Evolutionary conservation across 805 yeast species (phyloP).

Genomic region (Candida khao-thaluensis): DNA sequence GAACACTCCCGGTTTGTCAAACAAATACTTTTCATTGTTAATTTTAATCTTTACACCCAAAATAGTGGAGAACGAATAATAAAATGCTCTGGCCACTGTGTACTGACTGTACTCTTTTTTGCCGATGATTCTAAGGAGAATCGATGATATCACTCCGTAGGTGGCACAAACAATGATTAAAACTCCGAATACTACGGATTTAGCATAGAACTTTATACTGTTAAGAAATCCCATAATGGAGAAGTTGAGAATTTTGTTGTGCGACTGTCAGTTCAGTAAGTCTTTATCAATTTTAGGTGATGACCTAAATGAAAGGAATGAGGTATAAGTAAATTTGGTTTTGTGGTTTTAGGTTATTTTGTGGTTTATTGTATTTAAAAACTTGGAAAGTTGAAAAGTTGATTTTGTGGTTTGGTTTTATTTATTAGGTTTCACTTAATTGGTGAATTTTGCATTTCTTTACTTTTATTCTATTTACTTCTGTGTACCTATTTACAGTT

Average conservation of each 20-base stretch:
- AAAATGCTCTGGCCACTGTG: conserved; percentile 83
- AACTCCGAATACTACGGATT: conserved; percentile 53
- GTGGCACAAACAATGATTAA: conserved; percentile 60
- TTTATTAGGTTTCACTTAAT: too few relatives aligned
- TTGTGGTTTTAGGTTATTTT: too few relatives aligned
- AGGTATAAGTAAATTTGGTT: too few relatives aligned
- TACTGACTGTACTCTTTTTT: conserved; percentile 83
- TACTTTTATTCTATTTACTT: too few relatives aligned
- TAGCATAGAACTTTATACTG: conserved; percentile 43
- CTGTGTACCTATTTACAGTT: too few relatives aligned
- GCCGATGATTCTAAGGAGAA: conserved; percentile 63
- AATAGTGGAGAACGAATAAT: conserved; percentile 54
- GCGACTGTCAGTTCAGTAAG: too few relatives aligned
- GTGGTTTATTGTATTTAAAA: too few relatives aligned
- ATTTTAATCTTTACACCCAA: conserved; percentile 72
- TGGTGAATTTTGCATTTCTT: too few relatives aligned
- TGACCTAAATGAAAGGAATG: too few relatives aligned
- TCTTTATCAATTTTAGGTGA: conserved; percentile 5
- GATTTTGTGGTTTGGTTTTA: too few relatives aligned
- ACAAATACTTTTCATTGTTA: conserved; percentile 60
- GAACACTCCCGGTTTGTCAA: conserved; percentile 65
- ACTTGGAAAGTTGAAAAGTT: too few relatives aligned
- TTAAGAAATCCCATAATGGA: conserved; percentile 9
- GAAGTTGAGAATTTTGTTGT: too few relatives aligned
- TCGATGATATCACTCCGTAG: conserved; percentile 77